A percentile compares a stretch with the other conserved stretches of the same genome.
Evolutionary conservation across 2,329 filamentous ascomycete species (phyloP).

Genomic region (Coniochaeta sp.): DNA sequence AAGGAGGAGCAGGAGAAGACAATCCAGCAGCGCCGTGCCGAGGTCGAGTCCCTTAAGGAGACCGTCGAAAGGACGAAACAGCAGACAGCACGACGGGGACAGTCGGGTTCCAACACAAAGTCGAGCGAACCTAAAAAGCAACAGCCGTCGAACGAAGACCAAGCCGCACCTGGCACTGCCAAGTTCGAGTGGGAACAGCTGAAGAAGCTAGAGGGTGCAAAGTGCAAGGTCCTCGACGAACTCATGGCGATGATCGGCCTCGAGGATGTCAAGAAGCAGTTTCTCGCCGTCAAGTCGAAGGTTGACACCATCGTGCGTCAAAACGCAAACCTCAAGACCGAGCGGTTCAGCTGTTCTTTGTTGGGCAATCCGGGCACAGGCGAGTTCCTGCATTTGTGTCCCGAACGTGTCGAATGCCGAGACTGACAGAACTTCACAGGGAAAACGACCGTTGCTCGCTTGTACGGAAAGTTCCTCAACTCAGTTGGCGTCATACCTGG

Average conservation of each 20-base stretch:
- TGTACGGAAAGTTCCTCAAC: slow-evolving; percentile 60
- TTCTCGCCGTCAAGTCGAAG: slow-evolving; percentile 55
- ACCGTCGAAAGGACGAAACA: slow-evolving; percentile 15
- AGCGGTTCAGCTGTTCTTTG: slow-evolving; percentile 56
- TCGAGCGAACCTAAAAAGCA: neutral
- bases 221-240: slow-evolving; percentile 48
- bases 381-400: slow-evolving; percentile 18
- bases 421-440: slow-evolving; percentile 24
- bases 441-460: slow-evolving; percentile 69
- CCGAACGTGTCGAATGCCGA: neutral
- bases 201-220: slow-evolving; percentile 44
- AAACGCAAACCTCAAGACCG: slow-evolving; percentile 40
- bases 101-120: slow-evolving; percentile 2
- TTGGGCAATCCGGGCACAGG: slow-evolving; percentile 72
- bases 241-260: slow-evolving; percentile 67
- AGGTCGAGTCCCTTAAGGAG: slow-evolving; percentile 35
- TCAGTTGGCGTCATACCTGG: slow-evolving; percentile 57
- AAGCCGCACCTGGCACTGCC: slow-evolving; percentile 18
- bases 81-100: slow-evolving; percentile 8
- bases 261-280: slow-evolving; percentile 58
- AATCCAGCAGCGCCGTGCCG: slow-evolving; percentile 36
- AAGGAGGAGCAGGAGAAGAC: slow-evolving; percentile 32
- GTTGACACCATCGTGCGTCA: slow-evolving; percentile 57
- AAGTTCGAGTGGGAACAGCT: slow-evolving; percentile 53
- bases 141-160: neutral